Percentiles rank a stretch among this genome's conserved stretches.
Evolutionary conservation across 805 yeast species (phyloP).

Genomic region (Zygosaccharomyces bisporus): DNA sequence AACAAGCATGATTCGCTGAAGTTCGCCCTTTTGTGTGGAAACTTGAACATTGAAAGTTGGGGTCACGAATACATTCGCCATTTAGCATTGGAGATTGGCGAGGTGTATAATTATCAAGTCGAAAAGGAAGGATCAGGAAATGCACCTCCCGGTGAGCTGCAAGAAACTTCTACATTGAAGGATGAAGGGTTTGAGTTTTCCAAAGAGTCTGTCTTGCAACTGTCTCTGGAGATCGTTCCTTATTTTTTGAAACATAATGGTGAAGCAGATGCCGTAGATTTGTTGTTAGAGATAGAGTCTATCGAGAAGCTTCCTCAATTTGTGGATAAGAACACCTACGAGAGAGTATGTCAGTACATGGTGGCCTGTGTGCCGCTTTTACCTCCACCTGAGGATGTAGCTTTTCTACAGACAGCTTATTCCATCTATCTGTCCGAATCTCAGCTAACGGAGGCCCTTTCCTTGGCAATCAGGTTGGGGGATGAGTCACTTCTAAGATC

Average conservation of each 20-base stretch:
- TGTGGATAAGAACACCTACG: constrained; percentile 79
- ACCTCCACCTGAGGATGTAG: constrained; percentile 89
- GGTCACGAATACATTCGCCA: constrained; percentile 98
- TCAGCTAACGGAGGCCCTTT: constrained; percentile 83
- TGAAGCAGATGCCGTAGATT: constrained; percentile 97
- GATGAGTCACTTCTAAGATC: constrained; percentile 71
- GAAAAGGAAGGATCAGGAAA: constrained; percentile 36
- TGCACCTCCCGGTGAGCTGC: constrained; percentile 14
- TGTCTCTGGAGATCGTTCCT: constrained; percentile 78
- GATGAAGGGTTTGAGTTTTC: constrained; percentile 27
- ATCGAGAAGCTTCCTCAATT: constrained; percentile 78
- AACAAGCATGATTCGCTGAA: constrained; percentile 75
- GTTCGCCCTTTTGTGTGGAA: constrained; percentile 64
- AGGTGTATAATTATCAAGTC: constrained; percentile 59
- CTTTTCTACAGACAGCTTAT: constrained; percentile 84
- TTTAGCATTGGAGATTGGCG: constrained; percentile 91
- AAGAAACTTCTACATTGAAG: constrained; percentile 16
- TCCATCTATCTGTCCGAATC: constrained; percentile 75
- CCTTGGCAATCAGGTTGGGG: constrained; percentile 84
- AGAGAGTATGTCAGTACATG: constrained; percentile 90
- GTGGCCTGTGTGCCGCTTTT: constrained; percentile 93
- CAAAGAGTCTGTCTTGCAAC: constrained; percentile 48
- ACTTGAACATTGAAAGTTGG: constrained; percentile 73
- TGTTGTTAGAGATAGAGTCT: constrained; percentile 82
- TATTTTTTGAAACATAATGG: constrained; percentile 92